Percentiles rank a stretch among this genome's conserved stretches.
Evolutionary conservation across 192 early-diverging fungal species (phyloP).

Genomic region (Rhizoclosmatium globosum): DNA sequence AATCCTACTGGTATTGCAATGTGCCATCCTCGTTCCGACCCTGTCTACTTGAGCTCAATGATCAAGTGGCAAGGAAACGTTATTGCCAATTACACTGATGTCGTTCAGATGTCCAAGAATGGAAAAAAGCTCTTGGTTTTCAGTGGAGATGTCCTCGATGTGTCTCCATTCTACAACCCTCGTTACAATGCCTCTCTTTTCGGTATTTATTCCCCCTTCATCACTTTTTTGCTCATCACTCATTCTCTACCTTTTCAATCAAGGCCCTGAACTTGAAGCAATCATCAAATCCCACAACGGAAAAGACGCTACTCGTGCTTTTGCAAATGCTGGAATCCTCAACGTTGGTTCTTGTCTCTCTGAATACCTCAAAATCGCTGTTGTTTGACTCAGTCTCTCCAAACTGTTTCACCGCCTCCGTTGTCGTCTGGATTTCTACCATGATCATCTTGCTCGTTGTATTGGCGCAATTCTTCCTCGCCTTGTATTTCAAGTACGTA

Average conservation of each 20-base stretch:
- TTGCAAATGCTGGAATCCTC: constrained; percentile 18
- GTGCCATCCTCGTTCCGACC: constrained; percentile 29
- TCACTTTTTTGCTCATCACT: not conserved
- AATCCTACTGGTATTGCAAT: constrained; percentile 13
- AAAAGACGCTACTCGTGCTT: constrained; percentile 51
- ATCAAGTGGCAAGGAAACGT: constrained; percentile 17
- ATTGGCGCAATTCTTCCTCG: constrained; percentile 52
- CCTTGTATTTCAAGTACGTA: constrained; percentile 52
- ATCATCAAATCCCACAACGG: constrained; percentile 57
- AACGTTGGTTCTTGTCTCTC: constrained; percentile 70
- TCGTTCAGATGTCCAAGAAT: not conserved
- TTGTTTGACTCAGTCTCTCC: constrained; percentile 78
- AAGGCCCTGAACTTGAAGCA: not conserved
- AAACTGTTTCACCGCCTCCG: constrained; percentile 81
- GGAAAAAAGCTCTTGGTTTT: constrained; percentile 30
- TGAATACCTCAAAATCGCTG: constrained; percentile 83
- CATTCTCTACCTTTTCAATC: not conserved
- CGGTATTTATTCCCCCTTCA: constrained; percentile 4
- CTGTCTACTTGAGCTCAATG: not conserved
- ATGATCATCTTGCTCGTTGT: constrained; percentile 56
- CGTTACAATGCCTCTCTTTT: constrained; percentile 17
- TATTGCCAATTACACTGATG: constrained; percentile 14
- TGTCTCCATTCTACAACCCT: constrained; percentile 10
- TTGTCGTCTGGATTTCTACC: constrained; percentile 82
- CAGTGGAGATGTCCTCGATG: constrained; percentile 14